These are phyloP conservation scores for Globisporangium splendens DNA, from an alignment of 352 stramenopile species.

Conservation along the genomic window DNA sequence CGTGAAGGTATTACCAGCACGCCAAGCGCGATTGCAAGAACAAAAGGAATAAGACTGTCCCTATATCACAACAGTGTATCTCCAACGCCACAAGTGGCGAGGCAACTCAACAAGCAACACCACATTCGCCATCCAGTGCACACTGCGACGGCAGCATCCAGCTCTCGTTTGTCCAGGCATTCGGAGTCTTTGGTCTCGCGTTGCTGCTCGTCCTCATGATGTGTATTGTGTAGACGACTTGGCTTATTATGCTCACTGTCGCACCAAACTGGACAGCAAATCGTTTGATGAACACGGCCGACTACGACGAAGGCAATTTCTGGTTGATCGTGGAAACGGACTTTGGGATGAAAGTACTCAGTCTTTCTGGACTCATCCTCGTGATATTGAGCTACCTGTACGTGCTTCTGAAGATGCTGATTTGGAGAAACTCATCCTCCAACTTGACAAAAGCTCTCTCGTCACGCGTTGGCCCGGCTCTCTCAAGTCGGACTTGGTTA, in stretches of 20 bases:
- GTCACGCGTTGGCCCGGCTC: background rate
- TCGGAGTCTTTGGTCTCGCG: background rate
- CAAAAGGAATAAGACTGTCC: background rate
- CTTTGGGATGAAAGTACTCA: background rate
- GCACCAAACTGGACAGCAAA: conserved; percentile 5
- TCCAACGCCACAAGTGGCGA: background rate
- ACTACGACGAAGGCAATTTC: conserved; percentile 7
- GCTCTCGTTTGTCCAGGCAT: conserved; percentile 2
- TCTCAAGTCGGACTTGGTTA: background rate
- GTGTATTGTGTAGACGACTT: conserved; percentile 6
- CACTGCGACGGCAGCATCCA: background rate
- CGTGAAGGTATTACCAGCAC: background rate
- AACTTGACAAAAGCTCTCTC: background rate
- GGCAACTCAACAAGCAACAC: background rate
- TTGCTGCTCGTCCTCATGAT: background rate
- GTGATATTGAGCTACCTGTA: background rate
- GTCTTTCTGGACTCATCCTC: background rate
- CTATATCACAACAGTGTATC: background rate
- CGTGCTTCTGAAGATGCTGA: background rate
- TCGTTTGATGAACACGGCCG: conserved; percentile 6
- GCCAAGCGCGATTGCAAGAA: background rate
- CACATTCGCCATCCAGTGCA: no score
- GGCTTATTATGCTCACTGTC: background rate
- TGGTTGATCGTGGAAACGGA: conserved; percentile 2
- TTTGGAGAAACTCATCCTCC: background rate